Evolutionary conservation across 257 asterid species (phyloP).

Genomic region (Solanum tarapatanum): DNA sequence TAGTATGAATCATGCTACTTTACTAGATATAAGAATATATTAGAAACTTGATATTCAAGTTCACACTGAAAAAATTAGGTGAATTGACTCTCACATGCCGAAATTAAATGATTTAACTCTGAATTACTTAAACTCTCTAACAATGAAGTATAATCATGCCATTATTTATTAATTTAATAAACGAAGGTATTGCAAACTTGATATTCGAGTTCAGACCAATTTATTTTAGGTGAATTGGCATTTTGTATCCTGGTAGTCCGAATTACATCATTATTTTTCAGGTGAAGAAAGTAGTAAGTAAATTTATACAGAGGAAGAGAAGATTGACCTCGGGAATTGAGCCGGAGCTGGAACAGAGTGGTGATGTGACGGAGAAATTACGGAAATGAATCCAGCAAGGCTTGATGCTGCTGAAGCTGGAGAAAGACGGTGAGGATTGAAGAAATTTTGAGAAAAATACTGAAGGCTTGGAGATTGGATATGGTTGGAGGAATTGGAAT

Average conservation of each 20-base stretch:
- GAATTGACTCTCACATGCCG: neutral
- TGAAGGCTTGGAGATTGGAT: conserved; percentile 27
- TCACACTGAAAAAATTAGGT: neutral
- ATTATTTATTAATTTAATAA: too few species aligned
- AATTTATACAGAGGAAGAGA: neutral
- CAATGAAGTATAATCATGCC: neutral
- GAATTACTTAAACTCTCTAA: neutral
- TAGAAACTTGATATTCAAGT: neutral
- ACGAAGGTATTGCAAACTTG: neutral
- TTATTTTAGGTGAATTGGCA: neutral
- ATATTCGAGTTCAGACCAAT: neutral
- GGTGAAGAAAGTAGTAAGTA: neutral
- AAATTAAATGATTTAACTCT: neutral
- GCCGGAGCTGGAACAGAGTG: conserved; percentile 18
- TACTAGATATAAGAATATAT: neutral
- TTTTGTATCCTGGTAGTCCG: neutral
- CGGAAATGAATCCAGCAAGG: conserved; percentile 23
- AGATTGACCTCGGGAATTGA: conserved; percentile 27
- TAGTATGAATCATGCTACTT: neutral
- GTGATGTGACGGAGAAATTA: conserved; percentile 26
- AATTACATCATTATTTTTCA: neutral
- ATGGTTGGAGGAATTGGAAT: conserved; percentile 42
- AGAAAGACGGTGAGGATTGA: conserved; percentile 12
- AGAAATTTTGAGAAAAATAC: conserved; percentile 16
- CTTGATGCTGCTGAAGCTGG: conserved; percentile 3